Evolutionary conservation across 2,329 filamentous ascomycete genomes (phyloP).

Genomic region (Fusarium gaditjirri): DNA sequence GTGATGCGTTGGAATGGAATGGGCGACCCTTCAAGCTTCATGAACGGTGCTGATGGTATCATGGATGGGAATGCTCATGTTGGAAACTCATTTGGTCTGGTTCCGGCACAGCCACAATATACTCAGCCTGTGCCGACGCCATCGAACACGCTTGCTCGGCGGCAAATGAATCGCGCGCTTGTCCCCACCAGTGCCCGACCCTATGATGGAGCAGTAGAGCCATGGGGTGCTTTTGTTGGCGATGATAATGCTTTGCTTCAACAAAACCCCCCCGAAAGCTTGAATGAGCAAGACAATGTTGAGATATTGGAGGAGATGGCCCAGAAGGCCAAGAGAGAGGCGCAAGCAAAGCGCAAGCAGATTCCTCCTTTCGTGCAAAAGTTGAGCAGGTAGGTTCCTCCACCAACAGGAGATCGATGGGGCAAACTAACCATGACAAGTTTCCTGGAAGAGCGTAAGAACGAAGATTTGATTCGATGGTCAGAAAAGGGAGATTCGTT

Average conservation of each 20-base stretch:
- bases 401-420: background rate
- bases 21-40: constrained; percentile 51
- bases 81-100: constrained; percentile 53
- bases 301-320: constrained; percentile 84
- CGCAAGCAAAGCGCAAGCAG: constrained; percentile 89
- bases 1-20: constrained; percentile 58
- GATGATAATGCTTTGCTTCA: constrained; percentile 54
- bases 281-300: constrained; percentile 73
- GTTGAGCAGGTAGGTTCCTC: constrained; percentile 81
- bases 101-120: constrained; percentile 51
- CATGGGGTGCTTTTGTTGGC: constrained; percentile 56
- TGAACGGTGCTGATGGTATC: constrained; percentile 35
- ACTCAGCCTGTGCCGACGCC: constrained; percentile 48
- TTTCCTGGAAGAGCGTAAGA: constrained; percentile 92
- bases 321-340: constrained; percentile 84
- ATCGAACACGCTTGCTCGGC: constrained; percentile 63
- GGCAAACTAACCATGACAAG: constrained; percentile 59
- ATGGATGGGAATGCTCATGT: constrained; percentile 48
- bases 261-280: constrained; percentile 49
- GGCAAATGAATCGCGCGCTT: constrained; percentile 62
- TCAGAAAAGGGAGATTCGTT: constrained; percentile 97
- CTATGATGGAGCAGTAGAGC: constrained; percentile 54
- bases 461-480: constrained; percentile 96
- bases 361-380: constrained; percentile 99
- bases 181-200: constrained; percentile 55